Base-by-base conservation (phyloP, 305 asterid genomes). In the Fraxinus platypoda region DNA sequence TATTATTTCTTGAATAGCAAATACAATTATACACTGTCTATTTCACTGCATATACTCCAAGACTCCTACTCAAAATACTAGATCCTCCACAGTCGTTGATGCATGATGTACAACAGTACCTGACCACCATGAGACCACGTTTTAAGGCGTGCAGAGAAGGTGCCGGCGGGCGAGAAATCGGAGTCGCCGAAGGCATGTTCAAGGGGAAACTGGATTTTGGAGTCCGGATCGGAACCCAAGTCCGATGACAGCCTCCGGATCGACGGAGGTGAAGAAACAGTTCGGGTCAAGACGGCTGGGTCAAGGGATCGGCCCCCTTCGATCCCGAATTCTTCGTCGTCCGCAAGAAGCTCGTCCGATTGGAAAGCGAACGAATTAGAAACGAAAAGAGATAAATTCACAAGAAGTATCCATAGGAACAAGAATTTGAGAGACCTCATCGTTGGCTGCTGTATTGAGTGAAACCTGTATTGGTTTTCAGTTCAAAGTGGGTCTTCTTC, bases 111-210 rank as follows among this genome's bases (percentile, higher is more conserved):
- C 52, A 41, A 72, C 82, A 71, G 59, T 75, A 95, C 99, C 99
- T 91, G 97, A 9, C 91, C 91, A 66, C 94, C 95, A 41, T 91
- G 95, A 75, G 95, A 83, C 78, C 94, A 91, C 80, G 90, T 90
- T 85, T 91, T 95, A 77, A 95, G 87, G 72, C 99, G 98, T 83
- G 98, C 98, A 19, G 97, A 88, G 87, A 95, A 95, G 30, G 91
- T 87, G 54, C 99, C 99, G 35, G 98, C 98, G 37, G 94, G 89
- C 3, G 90, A 87, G 89, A 95, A 95, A 68, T 92, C 93, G 66
- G 97, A 91, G 79, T 92, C 95, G 8, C 98, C 98, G 66, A 96
- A 96, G 72, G 98, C 94, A 84, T 96, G 99, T 71, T 96, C 97
- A 30, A 96, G 91, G 7, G 87, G 13, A 86, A 96, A 90, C 86